phyloP scores from a whole-genome alignment of 768 basidiomycete genomes.

The Antrodiella citrinella region DNA sequence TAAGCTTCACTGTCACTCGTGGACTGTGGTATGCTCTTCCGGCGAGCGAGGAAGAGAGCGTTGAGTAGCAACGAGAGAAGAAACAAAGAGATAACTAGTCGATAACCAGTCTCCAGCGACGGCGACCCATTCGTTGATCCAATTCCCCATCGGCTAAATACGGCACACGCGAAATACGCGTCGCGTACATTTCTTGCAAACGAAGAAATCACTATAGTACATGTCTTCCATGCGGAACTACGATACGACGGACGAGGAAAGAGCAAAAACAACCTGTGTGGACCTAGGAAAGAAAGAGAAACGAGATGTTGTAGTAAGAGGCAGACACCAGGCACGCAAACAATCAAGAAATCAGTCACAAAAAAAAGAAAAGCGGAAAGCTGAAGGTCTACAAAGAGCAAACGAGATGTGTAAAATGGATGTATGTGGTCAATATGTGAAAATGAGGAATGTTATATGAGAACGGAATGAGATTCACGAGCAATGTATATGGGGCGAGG shows the following conservation, averaged over 20 bases:
- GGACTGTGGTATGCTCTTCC: too few relatives aligned
- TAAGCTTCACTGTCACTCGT: too few relatives aligned
- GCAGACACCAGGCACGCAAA: conserved; percentile 1
- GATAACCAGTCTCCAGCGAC: too few relatives aligned
- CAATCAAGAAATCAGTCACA: conserved; percentile 9
- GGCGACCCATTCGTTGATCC: too few relatives aligned
- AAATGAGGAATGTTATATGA: not conserved
- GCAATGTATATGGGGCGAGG: not conserved
- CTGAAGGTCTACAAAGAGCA: conserved; percentile 8
- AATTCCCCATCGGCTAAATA: too few relatives aligned
- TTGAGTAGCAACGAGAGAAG: too few relatives aligned
- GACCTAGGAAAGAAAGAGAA: not conserved
- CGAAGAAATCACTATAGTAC: not conserved
- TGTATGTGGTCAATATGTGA: not conserved
- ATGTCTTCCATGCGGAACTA: not conserved
- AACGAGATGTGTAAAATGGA: not conserved
- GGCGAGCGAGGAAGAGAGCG: too few relatives aligned
- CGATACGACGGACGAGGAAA: not conserved
- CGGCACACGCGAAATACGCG: too few relatives aligned
- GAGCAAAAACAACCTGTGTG: not conserved
- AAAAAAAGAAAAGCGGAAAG: conserved; percentile 1
- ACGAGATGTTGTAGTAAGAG: not conserved
- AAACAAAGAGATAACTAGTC: too few relatives aligned
- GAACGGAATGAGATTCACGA: not conserved
- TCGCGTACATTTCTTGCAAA: not conserved